phyloP scores from a whole-genome alignment of 2,329 filamentous ascomycete genomes.

The Aspergillus floridensis region DNA sequence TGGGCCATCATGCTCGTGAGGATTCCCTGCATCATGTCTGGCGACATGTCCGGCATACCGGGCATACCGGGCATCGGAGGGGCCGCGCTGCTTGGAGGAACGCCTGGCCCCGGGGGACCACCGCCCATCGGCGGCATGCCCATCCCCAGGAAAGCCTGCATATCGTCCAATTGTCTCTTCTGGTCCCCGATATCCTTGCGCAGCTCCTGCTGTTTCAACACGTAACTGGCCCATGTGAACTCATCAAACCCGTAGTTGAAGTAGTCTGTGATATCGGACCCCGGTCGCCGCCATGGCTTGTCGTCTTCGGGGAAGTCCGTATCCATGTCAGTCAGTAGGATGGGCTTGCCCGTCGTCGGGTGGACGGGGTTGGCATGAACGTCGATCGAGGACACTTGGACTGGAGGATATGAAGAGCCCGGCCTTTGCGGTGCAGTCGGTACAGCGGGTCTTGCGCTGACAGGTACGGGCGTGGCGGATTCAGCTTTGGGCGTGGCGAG shows the following conservation, averaged over 20 bases:
- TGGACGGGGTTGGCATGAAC: constrained; percentile 80
- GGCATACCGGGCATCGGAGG: constrained; percentile 37
- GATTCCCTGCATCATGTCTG: constrained; percentile 61
- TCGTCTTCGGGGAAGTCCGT: constrained; percentile 71
- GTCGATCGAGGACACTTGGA: constrained; percentile 76
- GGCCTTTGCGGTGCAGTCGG: constrained; percentile 47
- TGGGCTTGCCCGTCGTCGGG: constrained; percentile 70
- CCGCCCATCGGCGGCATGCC: constrained; percentile 49
- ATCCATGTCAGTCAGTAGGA: constrained; percentile 76
- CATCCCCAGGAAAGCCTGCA: constrained; percentile 59
- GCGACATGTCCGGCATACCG: constrained; percentile 52
- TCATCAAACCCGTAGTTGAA: constrained; percentile 99
- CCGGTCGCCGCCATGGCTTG: constrained; percentile 93
- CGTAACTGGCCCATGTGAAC: constrained; percentile 95
- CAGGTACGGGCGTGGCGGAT: constrained; percentile 30
- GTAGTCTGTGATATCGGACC: constrained; percentile 92
- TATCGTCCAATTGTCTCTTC: constrained; percentile 65
- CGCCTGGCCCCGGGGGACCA: constrained; percentile 28
- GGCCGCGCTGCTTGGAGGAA: constrained; percentile 27
- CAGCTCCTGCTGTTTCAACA: constrained; percentile 78
- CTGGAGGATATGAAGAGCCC: constrained; percentile 64
- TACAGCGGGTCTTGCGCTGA: constrained; percentile 35
- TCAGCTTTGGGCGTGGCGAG: constrained; percentile 31
- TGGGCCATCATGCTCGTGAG: constrained; percentile 54
- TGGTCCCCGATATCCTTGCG: constrained; percentile 75